A percentile compares a stretch with the other conserved stretches of the same genome.
Evolutionary conservation across 768 basidiomycete species (phyloP).

Genomic region (Serendipita sp.): DNA sequence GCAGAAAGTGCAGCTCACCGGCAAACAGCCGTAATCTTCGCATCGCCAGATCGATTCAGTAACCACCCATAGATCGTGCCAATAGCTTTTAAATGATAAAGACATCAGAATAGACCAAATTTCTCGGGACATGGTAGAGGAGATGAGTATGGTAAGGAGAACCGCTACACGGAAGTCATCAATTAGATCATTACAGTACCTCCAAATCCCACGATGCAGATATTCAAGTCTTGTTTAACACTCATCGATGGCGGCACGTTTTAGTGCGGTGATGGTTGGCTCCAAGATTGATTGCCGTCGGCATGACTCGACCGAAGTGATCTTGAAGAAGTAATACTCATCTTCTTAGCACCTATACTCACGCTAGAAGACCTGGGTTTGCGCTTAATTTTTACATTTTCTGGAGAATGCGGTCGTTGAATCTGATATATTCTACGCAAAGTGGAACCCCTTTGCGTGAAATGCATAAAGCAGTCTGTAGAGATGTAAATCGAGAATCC

Average conservation of each 20-base stretch:
- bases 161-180: neutral
- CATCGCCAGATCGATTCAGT: constrained; percentile 15
- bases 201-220: constrained; percentile 13
- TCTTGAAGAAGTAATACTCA: no score
- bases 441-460: constrained; percentile 11
- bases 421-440: neutral
- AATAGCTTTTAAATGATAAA: constrained; percentile 14
- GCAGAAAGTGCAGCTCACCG: constrained; percentile 13
- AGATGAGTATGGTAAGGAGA: neutral
- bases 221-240: neutral
- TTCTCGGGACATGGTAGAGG: neutral
- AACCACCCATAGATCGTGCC: constrained; percentile 19
- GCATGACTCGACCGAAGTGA: no score
- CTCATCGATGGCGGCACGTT: no score
- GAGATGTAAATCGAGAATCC: constrained; percentile 3
- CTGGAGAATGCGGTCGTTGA: no score
- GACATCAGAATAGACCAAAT: neutral
- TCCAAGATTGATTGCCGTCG: no score
- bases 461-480: constrained; percentile 55
- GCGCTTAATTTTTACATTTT: no score
- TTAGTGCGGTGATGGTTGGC: no score
- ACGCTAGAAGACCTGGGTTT: no score
- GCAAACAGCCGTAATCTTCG: constrained; percentile 19
- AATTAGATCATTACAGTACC: constrained; percentile 4
- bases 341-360: no score